Conservation (phyloP, 805 yeast genomes). For the Teunomyces tritomae region DNA sequence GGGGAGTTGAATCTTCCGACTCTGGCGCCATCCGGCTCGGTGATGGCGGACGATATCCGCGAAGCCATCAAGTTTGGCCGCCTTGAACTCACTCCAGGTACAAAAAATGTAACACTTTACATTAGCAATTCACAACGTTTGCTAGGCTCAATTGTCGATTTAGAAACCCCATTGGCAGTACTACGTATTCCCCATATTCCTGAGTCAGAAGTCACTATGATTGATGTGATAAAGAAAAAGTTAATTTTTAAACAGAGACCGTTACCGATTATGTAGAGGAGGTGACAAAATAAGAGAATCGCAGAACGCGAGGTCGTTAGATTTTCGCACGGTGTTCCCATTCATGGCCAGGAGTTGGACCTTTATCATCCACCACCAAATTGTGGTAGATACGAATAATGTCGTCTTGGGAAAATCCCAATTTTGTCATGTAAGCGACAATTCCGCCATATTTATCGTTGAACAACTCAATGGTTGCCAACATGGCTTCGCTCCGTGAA, state of each 20-base stretch:
- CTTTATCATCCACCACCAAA: slow-evolving; percentile 20
- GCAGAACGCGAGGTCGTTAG: not conserved
- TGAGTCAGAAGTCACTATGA: slow-evolving; percentile 35
- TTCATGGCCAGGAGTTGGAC: not conserved
- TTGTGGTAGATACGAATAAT: slow-evolving; percentile 29
- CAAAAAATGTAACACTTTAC: slow-evolving; percentile 50
- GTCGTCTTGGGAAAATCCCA: slow-evolving; percentile 48
- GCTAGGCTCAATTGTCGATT: slow-evolving; percentile 55
- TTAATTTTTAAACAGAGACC: slow-evolving; percentile 68
- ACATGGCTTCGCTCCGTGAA: slow-evolving; percentile 69
- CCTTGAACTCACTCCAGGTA: slow-evolving; percentile 43
- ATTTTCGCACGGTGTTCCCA: slow-evolving; percentile 7
- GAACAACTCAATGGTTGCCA: slow-evolving; percentile 55
- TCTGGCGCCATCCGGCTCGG: slow-evolving; percentile 31
- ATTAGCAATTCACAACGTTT: slow-evolving; percentile 71
- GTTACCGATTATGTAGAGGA: slow-evolving; percentile 64
- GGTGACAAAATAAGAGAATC: not conserved
- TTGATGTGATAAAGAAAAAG: slow-evolving; percentile 59
- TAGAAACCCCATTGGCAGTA: slow-evolving; percentile 67
- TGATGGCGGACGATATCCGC: slow-evolving; percentile 28
- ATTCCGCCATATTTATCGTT: slow-evolving; percentile 54
- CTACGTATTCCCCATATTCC: slow-evolving; percentile 40
- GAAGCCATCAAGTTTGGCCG: slow-evolving; percentile 54
- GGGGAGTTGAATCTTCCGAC: slow-evolving; percentile 59
- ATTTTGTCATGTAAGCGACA: slow-evolving; percentile 43